Conservation (phyloP, 2,329 filamentous ascomycete genomes). For the Metarhizium album region DNA sequence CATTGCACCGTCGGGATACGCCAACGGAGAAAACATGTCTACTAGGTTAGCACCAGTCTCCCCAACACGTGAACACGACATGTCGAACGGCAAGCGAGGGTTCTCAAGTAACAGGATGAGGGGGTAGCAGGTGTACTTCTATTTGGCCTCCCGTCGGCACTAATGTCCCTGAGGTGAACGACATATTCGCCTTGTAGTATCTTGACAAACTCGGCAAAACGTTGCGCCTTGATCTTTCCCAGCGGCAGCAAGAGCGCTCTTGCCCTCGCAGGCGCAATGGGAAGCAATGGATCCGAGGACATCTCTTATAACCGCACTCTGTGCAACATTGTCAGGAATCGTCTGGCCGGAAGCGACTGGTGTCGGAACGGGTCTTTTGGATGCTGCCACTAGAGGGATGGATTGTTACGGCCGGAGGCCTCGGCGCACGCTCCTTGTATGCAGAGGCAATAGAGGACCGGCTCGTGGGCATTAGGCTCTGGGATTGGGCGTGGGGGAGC, state of each 20-base stretch:
- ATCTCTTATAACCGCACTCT: constrained; percentile 47
- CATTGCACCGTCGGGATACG: constrained; percentile 75
- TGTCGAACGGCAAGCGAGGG: not conserved
- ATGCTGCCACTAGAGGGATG: not conserved
- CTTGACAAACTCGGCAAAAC: constrained; percentile 69
- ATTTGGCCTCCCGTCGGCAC: constrained; percentile 70
- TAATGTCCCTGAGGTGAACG: constrained; percentile 77
- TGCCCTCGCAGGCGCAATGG: constrained; percentile 83
- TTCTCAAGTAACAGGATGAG: not conserved
- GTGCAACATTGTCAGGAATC: constrained; percentile 20
- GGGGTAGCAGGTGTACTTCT: not conserved
- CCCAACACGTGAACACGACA: not conserved
- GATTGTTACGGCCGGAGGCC: not conserved
- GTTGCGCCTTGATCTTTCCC: constrained; percentile 71
- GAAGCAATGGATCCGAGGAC: constrained; percentile 81
- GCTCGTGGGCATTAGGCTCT: not conserved
- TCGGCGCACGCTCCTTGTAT: not conserved
- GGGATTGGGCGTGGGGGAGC: not conserved
- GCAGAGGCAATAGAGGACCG: not conserved
- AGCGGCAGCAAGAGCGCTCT: constrained; percentile 79
- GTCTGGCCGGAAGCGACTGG: not conserved
- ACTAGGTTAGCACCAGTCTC: constrained; percentile 5
- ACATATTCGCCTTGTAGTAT: constrained; percentile 70
- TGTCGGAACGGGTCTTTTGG: not conserved
- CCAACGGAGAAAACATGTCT: constrained; percentile 92